Evolutionary conservation across 441 rosid genomes (phyloP), one percentile per base, ranked within the genome.

Genomic region (Adansonia rubrostipa): DNA sequence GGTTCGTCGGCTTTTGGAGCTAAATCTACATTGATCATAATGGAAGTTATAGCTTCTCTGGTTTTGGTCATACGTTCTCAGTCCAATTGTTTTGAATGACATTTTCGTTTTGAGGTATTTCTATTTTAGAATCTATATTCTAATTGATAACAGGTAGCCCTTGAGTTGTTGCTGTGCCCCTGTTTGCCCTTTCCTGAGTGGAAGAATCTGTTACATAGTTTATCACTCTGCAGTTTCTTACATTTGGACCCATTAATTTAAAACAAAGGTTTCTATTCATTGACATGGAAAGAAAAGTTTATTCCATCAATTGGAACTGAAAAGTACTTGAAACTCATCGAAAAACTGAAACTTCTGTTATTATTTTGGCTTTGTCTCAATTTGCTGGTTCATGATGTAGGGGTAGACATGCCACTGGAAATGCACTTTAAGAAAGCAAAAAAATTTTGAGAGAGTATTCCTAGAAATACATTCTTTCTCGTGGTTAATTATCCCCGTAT

Each of bases 41-140:
- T 91, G 93, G 95, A 91, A 88, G 95, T 91, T 86, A 91, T 91
- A 80, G 93, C 95, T 77, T 91, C 90, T 80, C 84, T 91, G 76
- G 95, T 91, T 76, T 83, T 91, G 84, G 95, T 93, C 68, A 93
- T 91, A 85, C 90, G 93, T 84, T 83, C 69, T 58, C 75, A 56
- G 9, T 82, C 74, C 36, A n/a, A 57, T 73, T 74, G 72, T 44
- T 62, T 69, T 68, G 9, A 48, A 20, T 73, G 44, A 11, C 13
- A 28, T 6, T 75, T 2, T 57, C 57, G 17, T 70, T 70, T 73
- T 67, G 6, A 54, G n/a, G 19, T 28, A 61, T 51, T 77, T 56
- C 10, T 44, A 2, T 68, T 42, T 8, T 13, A 65, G 22, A 19
- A 22, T 20, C 45, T 69, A 15, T 51, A 24, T 70, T 61, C 78